Base-by-base conservation (phyloP, 352 stramenopile species). In the Phytophthora palmivora region DNA sequence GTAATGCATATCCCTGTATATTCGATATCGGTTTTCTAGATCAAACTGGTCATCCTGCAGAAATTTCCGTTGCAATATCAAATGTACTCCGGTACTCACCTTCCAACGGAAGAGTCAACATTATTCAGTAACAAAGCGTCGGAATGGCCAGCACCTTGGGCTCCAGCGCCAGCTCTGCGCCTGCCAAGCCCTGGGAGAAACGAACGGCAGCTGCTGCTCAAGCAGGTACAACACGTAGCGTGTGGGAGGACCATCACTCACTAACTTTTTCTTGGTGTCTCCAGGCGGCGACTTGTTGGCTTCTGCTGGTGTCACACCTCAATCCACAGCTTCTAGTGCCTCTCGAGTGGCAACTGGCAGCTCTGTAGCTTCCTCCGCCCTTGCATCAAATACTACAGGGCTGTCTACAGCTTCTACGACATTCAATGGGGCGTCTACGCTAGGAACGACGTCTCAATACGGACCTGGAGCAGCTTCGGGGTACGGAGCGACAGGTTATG, bases 101-200 rank as follows among this genome's bases (percentile, higher is more conserved):
- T 16, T 41, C n/a, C 46, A 16, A 45, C n/a, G 37, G 45, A 42
- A 70, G 48, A 46, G 37, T 28, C 24, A 28, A 28, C 24, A 67
- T n/a, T 52, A 34, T 19, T 12, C 33, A 54, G 24, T 36, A 37
- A 42, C 33, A 36, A 47, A 41, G 10, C 24, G 7, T 19, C 8
- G 15, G 16, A 36, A 79, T 72, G 70, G 63, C 63, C 33, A 67
- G 67, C 46, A 77, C 71, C 26, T 59, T 66, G 36, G 72, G 46
- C 55, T 66, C 51, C 21, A 51, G 36, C 54, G 42, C 39, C 18
- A 36, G 36, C 44, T 39, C 52, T 5, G 52, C 61, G 21, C 78
- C 76, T 7, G 36, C 66, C 10, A 88, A 88, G 58, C 79, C 79
- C 7, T 88, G 79, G 79, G 79, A 88, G 46, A 82, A 80, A 45